Base-by-base conservation (phyloP, 345 rosid species). In the Hibiscus trionum region DNA sequence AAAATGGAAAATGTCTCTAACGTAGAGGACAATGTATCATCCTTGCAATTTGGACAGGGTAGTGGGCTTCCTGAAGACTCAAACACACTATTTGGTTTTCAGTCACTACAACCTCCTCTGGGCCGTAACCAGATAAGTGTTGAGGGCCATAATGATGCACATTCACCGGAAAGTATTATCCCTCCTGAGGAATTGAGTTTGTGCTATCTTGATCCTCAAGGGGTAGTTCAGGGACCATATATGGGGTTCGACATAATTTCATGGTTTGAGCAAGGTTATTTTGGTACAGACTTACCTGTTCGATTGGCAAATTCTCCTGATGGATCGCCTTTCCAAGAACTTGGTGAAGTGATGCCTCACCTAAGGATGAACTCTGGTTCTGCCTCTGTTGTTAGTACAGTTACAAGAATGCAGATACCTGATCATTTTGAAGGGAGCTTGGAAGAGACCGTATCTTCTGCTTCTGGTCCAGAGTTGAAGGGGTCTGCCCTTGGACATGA, bases 181-280 rank as follows among this genome's bases (percentile, higher is more conserved):
- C 66, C 82, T 10, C 82, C 83, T 12, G 96, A 90, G 75, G 96
- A 91, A 74, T 76, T 87, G 62, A 85, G 77, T 80, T 84, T 94
- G 78, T 84, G 66, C 78, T 93, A 93, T 78, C 80, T 88, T 77
- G 97, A 93, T 86, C 98, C 98, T 80, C 90, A 90, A 77, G 94
- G 96, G 65, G 83, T 73, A 27, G 82, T 84, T 64, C 96, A 93
- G 83, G 98, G 97, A 72, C 98, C 97, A 9, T 91, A 87, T 73
- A 76, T 83, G 69, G 96, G 96, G 69, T 76, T 87, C 17, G 96
- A 91, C 82, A 88, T 93, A 72, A 81, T 91, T 56, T 80, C 84
- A 31, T 93, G 98, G 98, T 86, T 88, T 84, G 94, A 88, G 71
- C 94, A 91, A 80, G 98, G 97, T 1, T 93, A 90, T 81, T 93